phyloP scores from a whole-genome alignment of 495 filamentous ascomycete genomes.

The Bombardia bombarda region DNA sequence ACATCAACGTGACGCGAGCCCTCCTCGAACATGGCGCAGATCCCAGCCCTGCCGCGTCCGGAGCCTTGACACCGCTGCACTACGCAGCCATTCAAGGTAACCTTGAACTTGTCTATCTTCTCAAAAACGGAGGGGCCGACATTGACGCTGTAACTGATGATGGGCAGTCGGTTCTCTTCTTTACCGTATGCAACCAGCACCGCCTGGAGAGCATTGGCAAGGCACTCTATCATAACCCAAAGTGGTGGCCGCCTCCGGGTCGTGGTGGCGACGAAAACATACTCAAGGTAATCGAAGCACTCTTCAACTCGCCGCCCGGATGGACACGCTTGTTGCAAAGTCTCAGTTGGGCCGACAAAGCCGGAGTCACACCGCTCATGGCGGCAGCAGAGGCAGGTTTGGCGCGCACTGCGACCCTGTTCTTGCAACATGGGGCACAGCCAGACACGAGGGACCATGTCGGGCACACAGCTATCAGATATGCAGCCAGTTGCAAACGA shows the following conservation, averaged over 20 bases:
- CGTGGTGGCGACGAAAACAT: constrained; percentile 10
- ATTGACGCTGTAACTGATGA: constrained; percentile 11
- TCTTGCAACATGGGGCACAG: constrained; percentile 6
- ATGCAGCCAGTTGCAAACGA: constrained; percentile 5
- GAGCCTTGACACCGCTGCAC: constrained; percentile 12
- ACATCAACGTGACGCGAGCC: background rate
- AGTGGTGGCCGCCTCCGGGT: background rate
- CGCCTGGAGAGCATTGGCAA: background rate
- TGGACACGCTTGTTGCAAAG: background rate
- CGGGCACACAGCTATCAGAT: constrained; percentile 12
- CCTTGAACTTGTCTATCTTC: constrained; percentile 4
- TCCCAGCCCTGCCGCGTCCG: constrained; percentile 1
- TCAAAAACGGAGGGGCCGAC: constrained; percentile 6
- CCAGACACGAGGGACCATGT: constrained; percentile 6
- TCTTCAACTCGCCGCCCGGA: constrained; percentile 2
- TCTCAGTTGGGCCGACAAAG: constrained; percentile 2
- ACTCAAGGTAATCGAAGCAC: constrained; percentile 1
- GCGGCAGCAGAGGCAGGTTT: constrained; percentile 11
- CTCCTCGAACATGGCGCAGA: background rate
- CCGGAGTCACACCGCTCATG: constrained; percentile 17
- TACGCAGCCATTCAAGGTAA: constrained; percentile 10
- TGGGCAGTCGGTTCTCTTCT: constrained; percentile 11
- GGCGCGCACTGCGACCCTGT: background rate
- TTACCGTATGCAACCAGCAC: constrained; percentile 5
- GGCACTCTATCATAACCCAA: background rate